A percentile compares a stretch with the other conserved stretches of the same genome.
These are phyloP conservation scores for Afroboletus lepidellus DNA, from an alignment of 1,284 basidiomycete genomes.

Conservation along the genomic window DNA sequence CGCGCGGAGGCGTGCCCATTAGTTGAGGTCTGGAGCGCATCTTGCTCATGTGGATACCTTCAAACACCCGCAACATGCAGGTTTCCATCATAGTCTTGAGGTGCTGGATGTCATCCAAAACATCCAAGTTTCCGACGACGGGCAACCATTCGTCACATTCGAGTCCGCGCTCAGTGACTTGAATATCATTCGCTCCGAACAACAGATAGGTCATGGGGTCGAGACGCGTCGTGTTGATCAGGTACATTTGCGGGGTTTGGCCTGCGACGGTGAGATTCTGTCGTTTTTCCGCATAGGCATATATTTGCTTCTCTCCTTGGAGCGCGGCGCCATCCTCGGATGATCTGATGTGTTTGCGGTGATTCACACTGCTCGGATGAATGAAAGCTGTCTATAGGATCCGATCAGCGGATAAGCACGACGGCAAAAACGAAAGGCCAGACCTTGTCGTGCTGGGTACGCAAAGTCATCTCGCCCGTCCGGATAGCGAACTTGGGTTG, in stretches of 20 bases:
- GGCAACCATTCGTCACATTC: slow-evolving; percentile 93
- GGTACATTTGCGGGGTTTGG: slow-evolving; percentile 60
- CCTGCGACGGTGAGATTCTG: slow-evolving; percentile 63
- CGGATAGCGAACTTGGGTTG: slow-evolving; percentile 95
- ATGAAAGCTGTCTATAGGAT: slow-evolving; percentile 62
- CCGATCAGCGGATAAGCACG: slow-evolving; percentile 12
- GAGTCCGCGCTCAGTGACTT: slow-evolving; percentile 66
- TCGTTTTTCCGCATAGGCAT: slow-evolving; percentile 85
- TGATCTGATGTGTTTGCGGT: slow-evolving; percentile 57
- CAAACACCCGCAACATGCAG: slow-evolving; percentile 89
- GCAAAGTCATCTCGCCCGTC: slow-evolving; percentile 68
- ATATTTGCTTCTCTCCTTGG: slow-evolving; percentile 72
- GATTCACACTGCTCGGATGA: slow-evolving; percentile 87
- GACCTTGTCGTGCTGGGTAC: slow-evolving; percentile 88
- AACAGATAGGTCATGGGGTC: slow-evolving; percentile 92
- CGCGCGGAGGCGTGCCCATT: slow-evolving; percentile 42
- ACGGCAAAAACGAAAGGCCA: slow-evolving; percentile 22
- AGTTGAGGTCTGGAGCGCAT: slow-evolving; percentile 34
- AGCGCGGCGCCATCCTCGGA: slow-evolving; percentile 39
- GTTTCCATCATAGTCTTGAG: slow-evolving; percentile 82
- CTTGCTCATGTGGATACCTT: slow-evolving; percentile 69
- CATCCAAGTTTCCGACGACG: slow-evolving; percentile 74
- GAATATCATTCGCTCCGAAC: slow-evolving; percentile 84
- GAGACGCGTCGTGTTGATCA: slow-evolving; percentile 82
- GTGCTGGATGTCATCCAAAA: slow-evolving; percentile 82